Percentiles rank a stretch among this genome's conserved stretches.
Evolutionary conservation across 176 grass and related monocot genomes (phyloP).

Genomic region (Tillandsia leiboldiana): DNA sequence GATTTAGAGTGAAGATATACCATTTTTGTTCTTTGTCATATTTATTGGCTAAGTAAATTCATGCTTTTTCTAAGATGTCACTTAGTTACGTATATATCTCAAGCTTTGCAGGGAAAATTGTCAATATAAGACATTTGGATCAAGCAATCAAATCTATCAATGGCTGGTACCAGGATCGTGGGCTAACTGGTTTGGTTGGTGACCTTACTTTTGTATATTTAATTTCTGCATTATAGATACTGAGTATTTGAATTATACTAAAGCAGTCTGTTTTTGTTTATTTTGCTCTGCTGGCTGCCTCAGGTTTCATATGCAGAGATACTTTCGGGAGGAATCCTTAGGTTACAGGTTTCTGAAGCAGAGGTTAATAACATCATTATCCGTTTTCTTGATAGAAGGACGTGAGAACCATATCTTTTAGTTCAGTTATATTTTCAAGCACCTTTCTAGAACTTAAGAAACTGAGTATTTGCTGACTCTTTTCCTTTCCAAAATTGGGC

Average conservation of each 20-base stretch:
- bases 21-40: no score
- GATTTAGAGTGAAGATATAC: neutral
- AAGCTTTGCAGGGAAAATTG: slow-evolving; percentile 81
- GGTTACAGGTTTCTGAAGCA: slow-evolving; percentile 69
- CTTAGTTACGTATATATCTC: slow-evolving; percentile 32
- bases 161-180: slow-evolving; percentile 72
- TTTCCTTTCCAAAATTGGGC: slow-evolving; percentile 1
- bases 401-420: slow-evolving; percentile 39
- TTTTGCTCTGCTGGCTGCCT: slow-evolving; percentile 7
- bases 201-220: neutral
- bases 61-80: neutral
- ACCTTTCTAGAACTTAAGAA: slow-evolving; percentile 4
- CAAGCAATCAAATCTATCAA: slow-evolving; percentile 79
- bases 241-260: neutral
- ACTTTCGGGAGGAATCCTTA: slow-evolving; percentile 87
- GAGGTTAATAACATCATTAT: slow-evolving; percentile 92
- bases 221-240: neutral
- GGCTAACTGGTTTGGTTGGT: slow-evolving; percentile 76
- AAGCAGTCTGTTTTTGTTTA: slow-evolving; percentile 5
- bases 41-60: neutral
- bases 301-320: slow-evolving; percentile 85
- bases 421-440: slow-evolving; percentile 19
- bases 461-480: slow-evolving; percentile 21
- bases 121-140: slow-evolving; percentile 90
- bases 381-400: slow-evolving; percentile 83